phyloP scores from a whole-genome alignment of 2,329 filamentous ascomycete genomes.

The Phyllosticta capitalensis region DNA sequence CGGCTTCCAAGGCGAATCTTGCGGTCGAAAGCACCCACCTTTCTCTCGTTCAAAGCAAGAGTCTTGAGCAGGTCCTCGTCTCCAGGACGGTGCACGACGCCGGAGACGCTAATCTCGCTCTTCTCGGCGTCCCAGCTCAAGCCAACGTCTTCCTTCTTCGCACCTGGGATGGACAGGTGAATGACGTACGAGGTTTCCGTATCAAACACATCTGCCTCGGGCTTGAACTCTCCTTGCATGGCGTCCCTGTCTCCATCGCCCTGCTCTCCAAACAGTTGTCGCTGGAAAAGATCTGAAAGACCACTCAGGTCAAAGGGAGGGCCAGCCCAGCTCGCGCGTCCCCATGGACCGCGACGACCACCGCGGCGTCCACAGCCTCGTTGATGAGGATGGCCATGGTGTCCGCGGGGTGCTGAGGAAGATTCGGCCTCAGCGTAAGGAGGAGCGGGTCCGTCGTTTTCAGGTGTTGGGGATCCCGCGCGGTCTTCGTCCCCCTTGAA shows the following conservation, averaged over 20 bases:
- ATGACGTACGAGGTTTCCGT: slow-evolving; percentile 53
- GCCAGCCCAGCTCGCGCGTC: slow-evolving; percentile 16
- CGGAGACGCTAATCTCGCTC: slow-evolving; percentile 55
- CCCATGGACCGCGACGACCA: slow-evolving; percentile 8
- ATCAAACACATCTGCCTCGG: slow-evolving; percentile 68
- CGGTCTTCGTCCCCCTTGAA: background rate
- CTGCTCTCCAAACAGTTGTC: slow-evolving; percentile 28
- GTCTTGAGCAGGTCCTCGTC: slow-evolving; percentile 58
- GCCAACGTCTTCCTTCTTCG: slow-evolving; percentile 67
- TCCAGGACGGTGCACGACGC: slow-evolving; percentile 63
- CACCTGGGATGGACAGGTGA: slow-evolving; percentile 66
- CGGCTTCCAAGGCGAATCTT: slow-evolving; percentile 51
- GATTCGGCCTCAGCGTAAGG: slow-evolving; percentile 15
- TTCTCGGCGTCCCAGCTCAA: slow-evolving; percentile 67
- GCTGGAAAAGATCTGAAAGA: slow-evolving; percentile 17
- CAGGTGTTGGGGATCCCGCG: background rate
- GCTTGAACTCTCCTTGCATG: slow-evolving; percentile 40
- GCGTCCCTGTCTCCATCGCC: slow-evolving; percentile 16
- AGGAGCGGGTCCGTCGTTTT: background rate
- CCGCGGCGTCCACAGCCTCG: slow-evolving; percentile 5
- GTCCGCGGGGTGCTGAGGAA: slow-evolving; percentile 9
- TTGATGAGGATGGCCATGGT: slow-evolving; percentile 1
- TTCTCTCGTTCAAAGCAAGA: slow-evolving; percentile 56
- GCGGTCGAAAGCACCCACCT: slow-evolving; percentile 65
- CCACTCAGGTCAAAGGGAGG: slow-evolving; percentile 18